Evolutionary conservation across 305 asterid genomes (phyloP).

Genomic region (Stenogyne calaminthoides): DNA sequence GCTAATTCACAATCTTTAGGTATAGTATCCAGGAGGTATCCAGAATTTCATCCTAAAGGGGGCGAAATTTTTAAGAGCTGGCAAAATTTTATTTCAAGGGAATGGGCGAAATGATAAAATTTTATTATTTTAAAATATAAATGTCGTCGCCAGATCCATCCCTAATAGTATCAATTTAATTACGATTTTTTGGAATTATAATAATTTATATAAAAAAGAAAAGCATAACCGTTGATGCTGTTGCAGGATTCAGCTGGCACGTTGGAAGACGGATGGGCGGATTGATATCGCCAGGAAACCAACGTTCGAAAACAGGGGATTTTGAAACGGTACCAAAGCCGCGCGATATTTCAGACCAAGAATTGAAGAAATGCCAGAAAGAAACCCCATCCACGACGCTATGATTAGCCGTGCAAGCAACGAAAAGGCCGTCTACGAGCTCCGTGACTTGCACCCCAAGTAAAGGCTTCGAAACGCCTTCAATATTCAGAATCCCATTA

Average conservation of each 20-base stretch:
- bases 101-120: too few relatives aligned
- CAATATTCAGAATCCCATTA: not conserved
- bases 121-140: too few relatives aligned
- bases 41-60: too few relatives aligned
- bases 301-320: slow-evolving; percentile 21
- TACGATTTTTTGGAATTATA: too few relatives aligned
- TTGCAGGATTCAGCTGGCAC: not conserved
- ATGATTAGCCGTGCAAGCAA: slow-evolving; percentile 22
- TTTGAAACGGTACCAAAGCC: slow-evolving; percentile 29
- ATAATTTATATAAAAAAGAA: too few relatives aligned
- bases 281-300: slow-evolving; percentile 9
- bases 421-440: slow-evolving; percentile 33
- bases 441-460: slow-evolving; percentile 48
- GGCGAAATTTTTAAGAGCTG: too few relatives aligned
- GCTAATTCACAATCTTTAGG: too few relatives aligned
- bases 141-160: too few relatives aligned
- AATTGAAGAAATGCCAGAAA: slow-evolving; percentile 40
- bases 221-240: too few relatives aligned
- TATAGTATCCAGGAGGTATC: too few relatives aligned
- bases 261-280: slow-evolving; percentile 10
- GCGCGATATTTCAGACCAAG: slow-evolving; percentile 55
- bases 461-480: slow-evolving; percentile 47
- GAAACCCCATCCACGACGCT: not conserved
- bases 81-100: too few relatives aligned
- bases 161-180: too few relatives aligned